These are phyloP conservation scores for Scortechinia acanthostroma DNA, from an alignment of 2,329 filamentous ascomycete species.

Conservation along the genomic window DNA sequence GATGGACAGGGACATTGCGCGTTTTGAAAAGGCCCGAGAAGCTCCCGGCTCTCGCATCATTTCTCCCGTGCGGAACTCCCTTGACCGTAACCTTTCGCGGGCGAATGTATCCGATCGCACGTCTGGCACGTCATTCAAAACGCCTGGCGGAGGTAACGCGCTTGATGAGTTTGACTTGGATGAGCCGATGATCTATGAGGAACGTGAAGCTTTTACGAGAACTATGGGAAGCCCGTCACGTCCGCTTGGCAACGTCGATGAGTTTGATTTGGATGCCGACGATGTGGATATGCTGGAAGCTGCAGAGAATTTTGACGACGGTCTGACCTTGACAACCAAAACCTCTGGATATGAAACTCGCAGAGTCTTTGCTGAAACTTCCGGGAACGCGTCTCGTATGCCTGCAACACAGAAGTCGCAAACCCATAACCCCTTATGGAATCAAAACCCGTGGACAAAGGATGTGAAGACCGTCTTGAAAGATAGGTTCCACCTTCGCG, in stretches of 20 bases:
- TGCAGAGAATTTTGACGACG: conserved; percentile 17
- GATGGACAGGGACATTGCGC: too few relatives aligned
- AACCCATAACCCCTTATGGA: conserved; percentile 4
- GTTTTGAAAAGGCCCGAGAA: too few relatives aligned
- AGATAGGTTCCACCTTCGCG: conserved; percentile 74
- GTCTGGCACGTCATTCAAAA: too few relatives aligned
- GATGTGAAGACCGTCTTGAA: conserved; percentile 78
- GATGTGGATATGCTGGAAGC: conserved; percentile 31
- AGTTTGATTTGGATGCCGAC: conserved; percentile 27
- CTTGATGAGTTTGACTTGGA: background rate
- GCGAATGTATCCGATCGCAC: too few relatives aligned
- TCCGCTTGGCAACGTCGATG: conserved; percentile 25
- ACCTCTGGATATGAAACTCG: conserved; percentile 14
- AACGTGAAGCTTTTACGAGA: background rate
- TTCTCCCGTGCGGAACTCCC: background rate
- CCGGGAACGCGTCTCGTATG: conserved; percentile 21
- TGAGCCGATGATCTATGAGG: background rate
- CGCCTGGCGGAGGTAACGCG: too few relatives aligned
- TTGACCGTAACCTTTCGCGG: background rate
- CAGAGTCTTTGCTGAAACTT: conserved; percentile 27
- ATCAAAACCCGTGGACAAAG: conserved; percentile 68
- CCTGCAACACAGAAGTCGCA: conserved; percentile 6
- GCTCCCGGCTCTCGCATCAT: background rate
- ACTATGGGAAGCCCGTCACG: conserved; percentile 4
- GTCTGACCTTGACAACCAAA: conserved; percentile 5